These are phyloP conservation scores for Brettanomyces bruxellensis DNA, from an alignment of 805 yeast genomes.

Conservation along the genomic window DNA sequence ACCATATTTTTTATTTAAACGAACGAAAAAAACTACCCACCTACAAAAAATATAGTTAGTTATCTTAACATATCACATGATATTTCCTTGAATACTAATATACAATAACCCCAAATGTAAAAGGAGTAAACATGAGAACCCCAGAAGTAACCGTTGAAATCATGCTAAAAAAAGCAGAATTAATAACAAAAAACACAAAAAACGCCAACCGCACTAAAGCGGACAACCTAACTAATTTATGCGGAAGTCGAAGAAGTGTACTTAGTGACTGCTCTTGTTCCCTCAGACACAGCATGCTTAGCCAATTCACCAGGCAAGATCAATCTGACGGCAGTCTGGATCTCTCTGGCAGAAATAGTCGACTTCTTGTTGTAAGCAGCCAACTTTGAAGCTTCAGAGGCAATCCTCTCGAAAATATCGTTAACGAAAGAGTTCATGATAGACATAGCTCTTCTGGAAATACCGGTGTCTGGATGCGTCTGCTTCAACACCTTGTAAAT, in stretches of 20 bases:
- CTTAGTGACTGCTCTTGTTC: conserved; percentile 97
- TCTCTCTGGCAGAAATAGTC: conserved; percentile 96
- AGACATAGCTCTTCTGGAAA: conserved; percentile 97
- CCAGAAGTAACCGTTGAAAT: conserved; percentile 13
- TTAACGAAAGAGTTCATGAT: conserved; percentile 97
- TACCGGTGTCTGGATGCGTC: conserved; percentile 99
- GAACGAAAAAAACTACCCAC: neutral
- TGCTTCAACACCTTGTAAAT: conserved; percentile 98
- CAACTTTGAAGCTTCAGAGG: conserved; percentile 94
- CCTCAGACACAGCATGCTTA: conserved; percentile 97
- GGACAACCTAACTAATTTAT: conserved; percentile 31
- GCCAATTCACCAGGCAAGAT: conserved; percentile 98
- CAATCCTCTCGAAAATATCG: conserved; percentile 97
- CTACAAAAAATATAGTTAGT: neutral
- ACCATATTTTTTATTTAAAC: no score
- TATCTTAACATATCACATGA: neutral
- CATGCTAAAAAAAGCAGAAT: neutral
- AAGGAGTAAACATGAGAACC: conserved; percentile 2
- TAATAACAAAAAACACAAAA: conserved; percentile 36
- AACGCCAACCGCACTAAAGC: conserved; percentile 30
- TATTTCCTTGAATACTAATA: conserved; percentile 17
- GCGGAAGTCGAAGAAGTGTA: conserved; percentile 61
- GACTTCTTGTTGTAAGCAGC: conserved; percentile 99
- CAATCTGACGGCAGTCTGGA: conserved; percentile 96
- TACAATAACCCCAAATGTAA: conserved; percentile 13